phyloP scores from a whole-genome alignment of 225 moss, liverwort and hornwort species.

The Asterella californica region DNA sequence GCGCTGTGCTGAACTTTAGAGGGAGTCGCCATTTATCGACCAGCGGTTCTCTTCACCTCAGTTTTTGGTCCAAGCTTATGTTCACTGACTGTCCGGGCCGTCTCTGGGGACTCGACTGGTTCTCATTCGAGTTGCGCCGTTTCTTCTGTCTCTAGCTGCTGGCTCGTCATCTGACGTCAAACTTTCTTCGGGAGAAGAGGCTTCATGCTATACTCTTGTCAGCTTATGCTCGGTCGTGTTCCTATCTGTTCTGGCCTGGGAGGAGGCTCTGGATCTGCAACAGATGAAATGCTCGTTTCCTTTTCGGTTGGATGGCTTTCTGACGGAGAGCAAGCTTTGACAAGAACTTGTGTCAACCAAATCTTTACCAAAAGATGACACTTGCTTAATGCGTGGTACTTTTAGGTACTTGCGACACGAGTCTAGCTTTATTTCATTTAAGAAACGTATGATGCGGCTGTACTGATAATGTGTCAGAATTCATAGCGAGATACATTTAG shows the following conservation, averaged over 20 bases:
- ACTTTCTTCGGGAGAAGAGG: background rate
- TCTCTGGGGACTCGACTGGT: background rate
- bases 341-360: slow-evolving; percentile 3
- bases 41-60: background rate
- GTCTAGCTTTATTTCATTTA: background rate
- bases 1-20: background rate
- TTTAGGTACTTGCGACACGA: background rate
- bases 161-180: background rate
- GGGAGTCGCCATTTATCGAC: background rate
- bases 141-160: background rate
- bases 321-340: slow-evolving; percentile 3
- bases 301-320: background rate
- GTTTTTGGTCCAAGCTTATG: background rate
- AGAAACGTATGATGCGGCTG: background rate
- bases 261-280: slow-evolving; percentile 1
- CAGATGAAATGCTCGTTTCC: slow-evolving; percentile 8
- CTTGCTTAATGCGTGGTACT: background rate
- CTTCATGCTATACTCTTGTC: slow-evolving; percentile 17
- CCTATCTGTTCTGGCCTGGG: background rate
- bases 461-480: background rate
- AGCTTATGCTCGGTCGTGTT: background rate
- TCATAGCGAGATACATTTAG: background rate
- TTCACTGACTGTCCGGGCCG: background rate
- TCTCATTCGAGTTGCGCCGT: slow-evolving; percentile 5
- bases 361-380: slow-evolving; percentile 11